Evolutionary conservation across 306 rosid genomes (phyloP), one percentile per base, ranked within the genome.

Genomic region (Ceratonia siliqua): DNA sequence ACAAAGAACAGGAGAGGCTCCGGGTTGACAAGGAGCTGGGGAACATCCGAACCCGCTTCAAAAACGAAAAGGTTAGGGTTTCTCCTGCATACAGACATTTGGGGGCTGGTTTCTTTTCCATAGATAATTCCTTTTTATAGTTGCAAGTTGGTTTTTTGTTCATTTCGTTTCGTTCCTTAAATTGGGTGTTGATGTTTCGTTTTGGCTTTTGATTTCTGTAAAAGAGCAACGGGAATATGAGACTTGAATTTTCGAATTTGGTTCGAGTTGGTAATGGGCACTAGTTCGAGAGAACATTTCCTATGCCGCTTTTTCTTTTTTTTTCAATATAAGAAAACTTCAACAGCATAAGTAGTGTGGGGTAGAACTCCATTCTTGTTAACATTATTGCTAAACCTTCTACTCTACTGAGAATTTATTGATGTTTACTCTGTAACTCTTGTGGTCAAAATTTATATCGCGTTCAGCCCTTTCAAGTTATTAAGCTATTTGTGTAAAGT

Each of bases 11-110:
- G 74, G 90, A 88, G 80, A 82, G 88, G 83, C 89, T 87, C 28
- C 94, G 92, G n/a, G 92, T 91, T 62, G 94, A 89, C 66, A 89
- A 89, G 88, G 96, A 89, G 86, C 92, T 91, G 35, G 97, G 90
- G 22, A 89, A 85, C 55, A 73, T 91, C 57, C 89, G 94, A 55
- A 89, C 88, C 0, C 89, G 92, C 85, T 89, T 91, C 84, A 91
- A 85, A 79, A 89, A 81, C 79, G 94, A 91, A 52, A 89, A 84
- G 92, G 92, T 89, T 81, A 74, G 88, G 89, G 80, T 74, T 61
- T 42, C 13, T n/a, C 7, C 0, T 54, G n/a, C 59, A 7, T 76
- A 22, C 69, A 1, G n/a, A 9, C 17, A 13, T 21, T 48, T 30
- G 12, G 11, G 18, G 42, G 46, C 14, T 17, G 5, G 20, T 12